Evolutionary conservation across 2,329 filamentous ascomycete species (phyloP).

Genomic region (Aureobasidium mangrovei): DNA sequence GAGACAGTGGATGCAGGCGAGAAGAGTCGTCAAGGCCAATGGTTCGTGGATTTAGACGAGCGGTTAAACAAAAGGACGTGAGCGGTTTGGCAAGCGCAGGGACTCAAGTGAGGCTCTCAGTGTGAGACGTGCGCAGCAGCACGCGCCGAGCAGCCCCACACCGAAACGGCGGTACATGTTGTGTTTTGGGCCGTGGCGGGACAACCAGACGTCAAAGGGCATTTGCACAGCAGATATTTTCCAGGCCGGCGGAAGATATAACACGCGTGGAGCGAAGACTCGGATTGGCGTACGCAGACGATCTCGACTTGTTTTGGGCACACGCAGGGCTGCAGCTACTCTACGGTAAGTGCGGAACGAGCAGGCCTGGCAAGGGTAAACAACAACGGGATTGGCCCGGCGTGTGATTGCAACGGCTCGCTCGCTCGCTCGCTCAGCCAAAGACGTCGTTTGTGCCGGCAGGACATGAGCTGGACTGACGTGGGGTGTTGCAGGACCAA

Average conservation of each 20-base stretch:
- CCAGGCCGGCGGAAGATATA: not conserved
- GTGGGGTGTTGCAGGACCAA: not conserved
- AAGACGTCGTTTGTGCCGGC: not conserved
- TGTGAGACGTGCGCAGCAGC: not conserved
- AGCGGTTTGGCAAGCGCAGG: not conserved
- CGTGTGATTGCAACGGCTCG: conserved; percentile 4
- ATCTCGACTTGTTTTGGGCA: not conserved
- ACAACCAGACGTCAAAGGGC: conserved; percentile 5
- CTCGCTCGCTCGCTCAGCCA: not conserved
- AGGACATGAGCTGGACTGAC: not conserved
- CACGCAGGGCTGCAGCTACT: not conserved
- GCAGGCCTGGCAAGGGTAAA: not conserved
- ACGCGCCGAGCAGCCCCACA: not conserved
- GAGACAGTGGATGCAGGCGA: too few relatives aligned
- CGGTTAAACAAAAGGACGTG: not conserved
- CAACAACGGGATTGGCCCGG: not conserved
- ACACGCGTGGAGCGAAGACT: not conserved
- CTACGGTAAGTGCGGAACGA: not conserved
- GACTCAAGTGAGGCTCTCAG: not conserved
- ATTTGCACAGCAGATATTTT: not conserved
- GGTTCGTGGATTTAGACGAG: conserved; percentile 4
- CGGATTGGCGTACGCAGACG: not conserved
- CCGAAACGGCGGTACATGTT: conserved; percentile 9
- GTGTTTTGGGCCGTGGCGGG: conserved; percentile 2
- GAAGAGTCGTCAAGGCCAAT: not conserved